These are phyloP conservation scores for Pleurotus eryngii DNA, from an alignment of 768 basidiomycete species.

Conservation along the genomic window DNA sequence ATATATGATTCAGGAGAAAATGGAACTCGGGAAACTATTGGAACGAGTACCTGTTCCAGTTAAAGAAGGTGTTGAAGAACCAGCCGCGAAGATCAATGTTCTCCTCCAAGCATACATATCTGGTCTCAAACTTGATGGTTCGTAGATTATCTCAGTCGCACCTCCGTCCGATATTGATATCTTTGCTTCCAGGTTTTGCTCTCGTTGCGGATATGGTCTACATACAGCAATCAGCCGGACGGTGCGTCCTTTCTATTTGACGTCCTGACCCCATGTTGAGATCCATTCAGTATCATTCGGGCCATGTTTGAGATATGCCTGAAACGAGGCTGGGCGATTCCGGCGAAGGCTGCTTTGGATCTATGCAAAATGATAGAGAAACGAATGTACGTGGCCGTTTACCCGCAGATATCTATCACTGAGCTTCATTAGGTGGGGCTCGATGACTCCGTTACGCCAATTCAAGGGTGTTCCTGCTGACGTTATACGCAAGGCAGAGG, in stretches of 20 bases:
- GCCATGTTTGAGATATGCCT: conserved; percentile 98
- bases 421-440: conserved; percentile 72
- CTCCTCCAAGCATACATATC: conserved; percentile 94
- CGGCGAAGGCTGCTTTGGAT: conserved; percentile 86
- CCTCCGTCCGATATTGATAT: not conserved
- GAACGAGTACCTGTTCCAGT: conserved; percentile 97
- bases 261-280: not conserved
- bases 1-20: conserved; percentile 55
- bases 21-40: conserved; percentile 84
- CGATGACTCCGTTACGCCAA: conserved; percentile 96
- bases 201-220: conserved; percentile 93
- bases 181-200: conserved; percentile 56
- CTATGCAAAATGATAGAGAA: conserved; percentile 96
- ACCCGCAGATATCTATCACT: not conserved
- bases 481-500: conserved; percentile 86
- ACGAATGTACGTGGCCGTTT: conserved; percentile 53
- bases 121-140: conserved; percentile 86
- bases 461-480: conserved; percentile 89
- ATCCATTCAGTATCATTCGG: conserved; percentile 66
- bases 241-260: conserved; percentile 36
- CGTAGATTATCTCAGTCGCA: conserved; percentile 7
- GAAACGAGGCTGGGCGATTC: conserved; percentile 96
- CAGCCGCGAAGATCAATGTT: conserved; percentile 96
- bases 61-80: conserved; percentile 95
- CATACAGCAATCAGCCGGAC: conserved; percentile 95